These are phyloP conservation scores for Spirogloea muscicola DNA, from an alignment of 139 green algal species.

Conservation along the genomic window DNA sequence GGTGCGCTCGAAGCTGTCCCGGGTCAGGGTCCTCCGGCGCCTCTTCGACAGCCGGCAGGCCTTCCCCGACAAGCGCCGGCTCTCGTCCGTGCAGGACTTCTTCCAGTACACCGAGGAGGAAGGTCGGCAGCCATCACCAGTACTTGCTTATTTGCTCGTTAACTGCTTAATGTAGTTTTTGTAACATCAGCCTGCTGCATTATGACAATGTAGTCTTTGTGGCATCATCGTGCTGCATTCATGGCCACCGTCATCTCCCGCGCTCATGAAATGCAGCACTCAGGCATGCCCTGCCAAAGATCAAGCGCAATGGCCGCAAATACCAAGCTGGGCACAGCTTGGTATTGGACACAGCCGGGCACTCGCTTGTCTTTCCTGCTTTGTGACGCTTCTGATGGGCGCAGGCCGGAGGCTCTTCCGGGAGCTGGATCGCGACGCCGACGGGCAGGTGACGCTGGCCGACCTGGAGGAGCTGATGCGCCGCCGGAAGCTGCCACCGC, in stretches of 20 bases:
- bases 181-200: background rate
- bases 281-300: background rate
- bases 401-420: constrained; percentile 57
- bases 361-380: too few species aligned
- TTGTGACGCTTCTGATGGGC: background rate
- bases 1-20: too few species aligned
- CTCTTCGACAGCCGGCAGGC: background rate
- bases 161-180: background rate
- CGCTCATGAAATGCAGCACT: background rate
- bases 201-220: background rate
- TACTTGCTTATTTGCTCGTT: background rate
- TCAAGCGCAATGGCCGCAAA: too few species aligned
- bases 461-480: constrained; percentile 60
- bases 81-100: constrained; percentile 44
- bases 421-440: constrained; percentile 58
- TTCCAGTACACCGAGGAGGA: constrained; percentile 43
- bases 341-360: background rate
- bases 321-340: background rate
- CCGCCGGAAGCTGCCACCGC: constrained; percentile 53
- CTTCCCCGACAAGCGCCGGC: constrained; percentile 28
- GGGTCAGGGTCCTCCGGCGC: too few species aligned
- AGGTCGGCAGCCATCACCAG: background rate
- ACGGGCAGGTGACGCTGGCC: constrained; percentile 56
- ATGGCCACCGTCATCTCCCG: background rate
- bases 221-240: background rate